phyloP scores from a whole-genome alignment of 768 basidiomycete species.

The Lyophyllum decastes region DNA sequence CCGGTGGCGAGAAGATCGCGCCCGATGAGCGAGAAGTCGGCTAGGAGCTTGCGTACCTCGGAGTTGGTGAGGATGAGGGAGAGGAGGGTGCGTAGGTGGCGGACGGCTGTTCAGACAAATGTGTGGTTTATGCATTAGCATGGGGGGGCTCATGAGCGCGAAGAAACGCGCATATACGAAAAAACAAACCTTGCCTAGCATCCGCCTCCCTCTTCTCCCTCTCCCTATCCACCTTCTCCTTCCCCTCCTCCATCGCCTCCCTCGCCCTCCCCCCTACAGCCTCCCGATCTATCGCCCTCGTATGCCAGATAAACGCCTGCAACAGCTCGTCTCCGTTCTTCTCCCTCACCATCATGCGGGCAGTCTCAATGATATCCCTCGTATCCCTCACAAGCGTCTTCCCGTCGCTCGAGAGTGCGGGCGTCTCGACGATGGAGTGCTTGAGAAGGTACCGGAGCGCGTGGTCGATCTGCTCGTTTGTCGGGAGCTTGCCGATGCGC shows the following conservation, averaged over 20 bases:
- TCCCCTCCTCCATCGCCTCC: conserved; percentile 20
- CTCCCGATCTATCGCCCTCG: conserved; percentile 48
- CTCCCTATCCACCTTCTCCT: conserved; percentile 14
- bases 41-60: conserved; percentile 86
- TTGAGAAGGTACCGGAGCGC: conserved; percentile 67
- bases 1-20: conserved; percentile 82
- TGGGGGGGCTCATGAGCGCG: neutral
- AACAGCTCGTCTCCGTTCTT: conserved; percentile 93
- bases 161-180: neutral
- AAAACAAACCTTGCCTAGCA: conserved; percentile 54
- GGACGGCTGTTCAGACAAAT: conserved; percentile 75
- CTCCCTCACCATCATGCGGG: conserved; percentile 66
- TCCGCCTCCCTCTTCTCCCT: conserved; percentile 33
- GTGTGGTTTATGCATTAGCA: too few species aligned
- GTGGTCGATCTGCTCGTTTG: conserved; percentile 78
- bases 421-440: conserved; percentile 57
- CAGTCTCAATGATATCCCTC: conserved; percentile 79
- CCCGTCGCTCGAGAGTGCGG: conserved; percentile 76
- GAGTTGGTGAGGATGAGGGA: conserved; percentile 90
- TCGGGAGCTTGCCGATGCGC: conserved; percentile 74
- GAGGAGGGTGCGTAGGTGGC: conserved; percentile 86
- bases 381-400: conserved; percentile 73
- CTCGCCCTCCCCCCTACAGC: neutral
- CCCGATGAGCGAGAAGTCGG: conserved; percentile 75
- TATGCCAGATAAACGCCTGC: conserved; percentile 89